Percentiles rank a stretch among this genome's conserved stretches.
Evolutionary conservation across 2,329 filamentous ascomycete species (phyloP).

Genomic region (Xylaria sp.): DNA sequence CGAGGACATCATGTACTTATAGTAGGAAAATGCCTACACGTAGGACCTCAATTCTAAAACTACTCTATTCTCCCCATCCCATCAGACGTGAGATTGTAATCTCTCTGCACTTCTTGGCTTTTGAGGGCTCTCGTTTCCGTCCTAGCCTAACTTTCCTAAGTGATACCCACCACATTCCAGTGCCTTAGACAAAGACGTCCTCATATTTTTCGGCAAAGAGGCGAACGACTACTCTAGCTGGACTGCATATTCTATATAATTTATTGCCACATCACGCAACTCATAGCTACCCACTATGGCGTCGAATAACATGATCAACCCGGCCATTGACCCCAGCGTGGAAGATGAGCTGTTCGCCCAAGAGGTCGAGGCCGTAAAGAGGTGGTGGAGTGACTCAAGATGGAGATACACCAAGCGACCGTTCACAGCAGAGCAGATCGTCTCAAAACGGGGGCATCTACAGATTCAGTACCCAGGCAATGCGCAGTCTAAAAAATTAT

Average conservation of each 20-base stretch:
- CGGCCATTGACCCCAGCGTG: constrained; percentile 59
- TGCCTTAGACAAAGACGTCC: background rate
- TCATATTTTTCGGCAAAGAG: background rate
- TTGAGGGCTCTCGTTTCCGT: background rate
- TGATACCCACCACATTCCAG: constrained; percentile 19
- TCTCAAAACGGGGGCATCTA: constrained; percentile 89
- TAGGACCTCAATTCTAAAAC: background rate
- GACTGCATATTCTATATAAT: background rate
- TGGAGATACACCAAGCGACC: constrained; percentile 93
- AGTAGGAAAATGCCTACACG: background rate
- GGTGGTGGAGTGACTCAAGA: constrained; percentile 92
- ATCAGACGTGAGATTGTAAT: background rate
- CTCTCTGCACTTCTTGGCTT: background rate
- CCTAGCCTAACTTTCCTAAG: background rate
- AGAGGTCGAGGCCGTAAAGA: constrained; percentile 86
- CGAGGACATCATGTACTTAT: background rate
- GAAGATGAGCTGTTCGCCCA: constrained; percentile 74
- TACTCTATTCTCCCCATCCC: background rate
- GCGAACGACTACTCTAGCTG: background rate
- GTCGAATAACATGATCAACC: constrained; percentile 66
- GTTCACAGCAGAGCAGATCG: constrained; percentile 96
- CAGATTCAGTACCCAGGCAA: constrained; percentile 93
- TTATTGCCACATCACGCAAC: background rate
- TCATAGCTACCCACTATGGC: constrained; percentile 55
- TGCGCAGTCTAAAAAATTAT: constrained; percentile 89